Evolutionary conservation across 129 eudicot species (phyloP), one percentile per base, ranked within the genome.

Genomic region (Dittrichia graveolens): DNA sequence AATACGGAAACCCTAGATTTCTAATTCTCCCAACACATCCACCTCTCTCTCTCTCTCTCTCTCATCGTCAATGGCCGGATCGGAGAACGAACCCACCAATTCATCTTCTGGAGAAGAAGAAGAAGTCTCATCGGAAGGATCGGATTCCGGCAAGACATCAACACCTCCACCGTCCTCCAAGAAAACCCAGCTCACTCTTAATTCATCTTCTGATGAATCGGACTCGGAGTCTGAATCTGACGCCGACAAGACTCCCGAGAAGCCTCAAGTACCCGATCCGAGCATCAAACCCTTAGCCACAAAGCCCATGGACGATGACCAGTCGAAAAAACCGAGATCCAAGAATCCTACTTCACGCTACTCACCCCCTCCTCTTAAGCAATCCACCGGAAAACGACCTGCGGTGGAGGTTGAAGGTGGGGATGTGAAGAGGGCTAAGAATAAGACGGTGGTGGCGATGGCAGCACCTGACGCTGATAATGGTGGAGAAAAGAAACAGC

Each of bases 331-430:
- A 58, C 74, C 86, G 40, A 81, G 81, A 79, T 83, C 88, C 35
- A 82, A 81, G 58, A 77, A 47, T 14, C 74, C 92, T 37, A 16
- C 10, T 37, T 8, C 54, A 1, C 78, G 44, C n/a, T 82, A n/a
- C 61, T 70, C 47, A 38, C 76, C 50, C 35, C 80, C 79, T 14
- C 60, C 79, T 2, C 61, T 76, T 44, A 39, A 44, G 14, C 57
- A 71, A 54, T 18, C 82, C 56, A 35, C 81, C 44, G 77, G 50
- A 2, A 88, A 88, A 80, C 83, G 91, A 3, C 77, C 84, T 1
- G 73, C 83, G 57, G 35, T 48, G 39, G 82, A 60, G 62, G 69
- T 0, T 24, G 88, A 61, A 3, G 45, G 52, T n/a, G 61, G 50
- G 0, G 87, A 82, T 7, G 12, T 56, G 40, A 85, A 73, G 59